These are phyloP conservation scores for Beta lomatogona DNA, from an alignment of 179 eudicot genomes.

Conservation along the genomic window DNA sequence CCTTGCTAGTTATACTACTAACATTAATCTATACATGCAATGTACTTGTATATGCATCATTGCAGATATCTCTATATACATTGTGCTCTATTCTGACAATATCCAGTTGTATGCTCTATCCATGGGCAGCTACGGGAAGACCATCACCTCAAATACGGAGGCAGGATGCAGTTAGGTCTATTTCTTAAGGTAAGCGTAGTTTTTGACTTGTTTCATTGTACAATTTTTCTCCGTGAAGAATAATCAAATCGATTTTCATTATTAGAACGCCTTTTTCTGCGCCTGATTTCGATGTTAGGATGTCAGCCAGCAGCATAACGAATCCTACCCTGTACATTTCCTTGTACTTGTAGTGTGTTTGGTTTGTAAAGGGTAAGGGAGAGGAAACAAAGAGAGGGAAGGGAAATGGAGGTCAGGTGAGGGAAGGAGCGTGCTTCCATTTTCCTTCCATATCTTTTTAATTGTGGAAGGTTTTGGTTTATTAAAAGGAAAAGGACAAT, in stretches of 20 bases:
- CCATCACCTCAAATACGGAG: constrained; percentile 97
- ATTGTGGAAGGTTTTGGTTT: too few species aligned
- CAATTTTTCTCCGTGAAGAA: neutral
- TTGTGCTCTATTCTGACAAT: neutral
- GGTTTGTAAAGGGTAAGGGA: too few species aligned
- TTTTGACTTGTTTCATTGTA: neutral
- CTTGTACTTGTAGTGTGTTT: neutral
- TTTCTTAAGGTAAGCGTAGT: constrained; percentile 68
- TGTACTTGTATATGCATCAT: neutral
- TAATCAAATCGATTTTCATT: neutral
- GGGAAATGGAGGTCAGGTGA: too few species aligned
- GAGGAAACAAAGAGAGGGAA: too few species aligned
- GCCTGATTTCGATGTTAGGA: neutral
- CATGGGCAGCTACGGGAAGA: constrained; percentile 85
- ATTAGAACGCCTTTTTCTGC: neutral
- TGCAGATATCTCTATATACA: neutral
- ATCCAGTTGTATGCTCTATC: constrained; percentile 1
- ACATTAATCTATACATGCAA: neutral
- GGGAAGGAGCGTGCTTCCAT: too few species aligned
- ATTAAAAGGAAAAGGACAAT: too few species aligned
- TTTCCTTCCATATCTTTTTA: too few species aligned
- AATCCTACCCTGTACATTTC: neutral
- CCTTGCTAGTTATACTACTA: neutral
- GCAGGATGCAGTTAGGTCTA: constrained; percentile 96
- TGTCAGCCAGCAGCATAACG: neutral